Evolutionary conservation across 495 filamentous ascomycete genomes (phyloP).

Genomic region (Poronia punctata): DNA sequence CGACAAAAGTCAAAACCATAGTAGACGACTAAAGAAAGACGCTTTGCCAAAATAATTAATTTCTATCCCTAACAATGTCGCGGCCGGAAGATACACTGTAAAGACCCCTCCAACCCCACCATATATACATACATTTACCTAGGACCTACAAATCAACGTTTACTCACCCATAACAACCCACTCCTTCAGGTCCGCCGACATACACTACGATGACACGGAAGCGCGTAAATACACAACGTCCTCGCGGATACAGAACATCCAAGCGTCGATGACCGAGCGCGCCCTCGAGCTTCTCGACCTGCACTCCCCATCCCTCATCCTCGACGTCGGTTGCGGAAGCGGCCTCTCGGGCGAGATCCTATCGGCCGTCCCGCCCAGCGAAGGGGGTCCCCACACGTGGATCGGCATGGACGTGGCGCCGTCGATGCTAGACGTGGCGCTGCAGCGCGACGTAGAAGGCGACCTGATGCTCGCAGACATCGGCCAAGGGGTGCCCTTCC

Average conservation of each 20-base stretch:
- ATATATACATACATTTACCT: slow-evolving; percentile 2
- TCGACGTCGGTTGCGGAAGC: slow-evolving; percentile 92
- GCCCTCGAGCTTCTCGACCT: slow-evolving; percentile 87
- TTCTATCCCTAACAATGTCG: slow-evolving; percentile 79
- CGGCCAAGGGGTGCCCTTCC: slow-evolving; percentile 91
- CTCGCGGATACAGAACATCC: slow-evolving; percentile 90
- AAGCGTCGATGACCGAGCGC: slow-evolving; percentile 87
- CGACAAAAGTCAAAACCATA: slow-evolving; percentile 9
- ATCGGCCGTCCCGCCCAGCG: slow-evolving; percentile 52
- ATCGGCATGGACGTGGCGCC: slow-evolving; percentile 91
- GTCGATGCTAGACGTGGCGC: slow-evolving; percentile 85
- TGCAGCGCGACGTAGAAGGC: slow-evolving; percentile 86
- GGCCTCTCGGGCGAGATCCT: slow-evolving; percentile 93
- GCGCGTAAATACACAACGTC: slow-evolving; percentile 96
- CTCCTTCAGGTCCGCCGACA: slow-evolving; percentile 69
- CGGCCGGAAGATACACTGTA: slow-evolving; percentile 92
- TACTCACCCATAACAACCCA: slow-evolving; percentile 13
- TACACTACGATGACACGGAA: slow-evolving; percentile 94
- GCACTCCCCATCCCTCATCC: slow-evolving; percentile 71
- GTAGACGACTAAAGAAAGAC: slow-evolving; percentile 8
- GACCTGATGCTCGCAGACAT: slow-evolving; percentile 90
- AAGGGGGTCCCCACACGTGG: slow-evolving; percentile 86
- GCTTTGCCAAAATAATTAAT: slow-evolving; percentile 9
- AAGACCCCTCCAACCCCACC: slow-evolving; percentile 14
- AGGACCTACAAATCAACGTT: slow-evolving; percentile 8